Base-by-base conservation (phyloP, 73 alveolate species). In the Stentor coeruleus region DNA sequence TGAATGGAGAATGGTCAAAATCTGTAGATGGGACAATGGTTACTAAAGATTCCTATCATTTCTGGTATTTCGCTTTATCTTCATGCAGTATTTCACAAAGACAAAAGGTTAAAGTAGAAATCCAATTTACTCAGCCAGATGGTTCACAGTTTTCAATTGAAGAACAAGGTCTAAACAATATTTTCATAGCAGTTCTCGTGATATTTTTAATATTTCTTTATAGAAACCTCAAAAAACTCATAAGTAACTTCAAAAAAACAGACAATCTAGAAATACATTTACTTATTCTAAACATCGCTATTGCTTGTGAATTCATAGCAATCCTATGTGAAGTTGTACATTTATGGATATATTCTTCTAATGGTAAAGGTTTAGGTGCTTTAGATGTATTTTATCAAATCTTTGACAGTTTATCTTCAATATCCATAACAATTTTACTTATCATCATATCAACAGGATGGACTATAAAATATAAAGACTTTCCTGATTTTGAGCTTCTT, bases 11-110 rank as follows among this genome's bases (percentile, higher is more conserved):
- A 20, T 57, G 73, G 73, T n/a, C 3, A 57, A 31, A 57, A 57
- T 20, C 28, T 20, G 15, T 31, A 57, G 73, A 31, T 31, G 28
- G 73, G 1, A 20, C 28, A 20, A n/a, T 31, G 28, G 35, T 20
- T 20, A 57, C 35, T 20, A 57, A 57, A 57, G 28, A n/a, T 57
- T 31, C 73, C n/a, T n/a, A n/a, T n/a, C 90, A 75, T 84, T 57
- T 84, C 60, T 84, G 90, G 89, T 84, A 77, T 58, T 84, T 39
- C 36, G 77, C 89, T 2, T 3, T 84, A 33, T 39, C 83, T 55
- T 86, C 75, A 59, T 84, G 90, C 31, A 28, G 74, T 3, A 37
- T 15, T 58, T 33, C 2, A 20, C 28, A 57, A 20, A 31, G 73
- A 20, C 35, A 57, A 57, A 66, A 66, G 35, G 59, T 66, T 0